Base-by-base conservation (phyloP, 768 basidiomycete species). In the Dacryopinax primogenitus region DNA sequence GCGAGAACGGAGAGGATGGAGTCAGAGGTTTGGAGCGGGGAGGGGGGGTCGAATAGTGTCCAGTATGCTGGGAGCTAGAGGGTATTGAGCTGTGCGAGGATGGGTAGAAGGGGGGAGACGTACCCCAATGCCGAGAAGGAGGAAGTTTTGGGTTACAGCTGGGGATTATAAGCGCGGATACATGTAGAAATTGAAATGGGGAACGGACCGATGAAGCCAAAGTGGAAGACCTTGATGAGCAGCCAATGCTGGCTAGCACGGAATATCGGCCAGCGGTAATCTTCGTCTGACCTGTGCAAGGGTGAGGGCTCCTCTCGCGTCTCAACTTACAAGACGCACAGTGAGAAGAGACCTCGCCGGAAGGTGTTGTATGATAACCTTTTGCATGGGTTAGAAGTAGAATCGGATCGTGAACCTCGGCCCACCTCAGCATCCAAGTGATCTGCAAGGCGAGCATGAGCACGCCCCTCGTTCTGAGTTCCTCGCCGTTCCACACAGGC, bases 241-340 rank as follows among this genome's bases (percentile, higher is more conserved):
- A 78, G 78, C 1, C 72, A 63, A 15, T 84, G 82, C 2, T 87
- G 71, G 61, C 84, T 79, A 39, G 76, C 73, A 41, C 93, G 84
- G 15, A 96, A 79, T 36, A 92, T 77, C 1, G 78, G 83, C 90
- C 94, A 97, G 30, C 95, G 87, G 71, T 97, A 97, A 74, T 96
- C 93, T 74, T 95, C 92, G 28, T 89, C 90, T 30, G 32, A 62
- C 15, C 39, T 36, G 34, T 21, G 30, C 34, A 18, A 9, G 26
- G 23, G 32, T 3, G 65, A 11, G 30, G 3, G 32, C 28, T n/a
- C 36, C 3, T 11, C 18, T 11, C 6, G 21, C 3, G 15, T 4
- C 62, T 28, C 18, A 18, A 23, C 16, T 6, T 15, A 18, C 16
- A 21, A 34, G 2, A 74, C 85, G 65, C 69, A 90, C 88, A 86